Base-by-base conservation (phyloP, 2,329 filamentous ascomycete species). In the Fusarium sp. region DNA sequence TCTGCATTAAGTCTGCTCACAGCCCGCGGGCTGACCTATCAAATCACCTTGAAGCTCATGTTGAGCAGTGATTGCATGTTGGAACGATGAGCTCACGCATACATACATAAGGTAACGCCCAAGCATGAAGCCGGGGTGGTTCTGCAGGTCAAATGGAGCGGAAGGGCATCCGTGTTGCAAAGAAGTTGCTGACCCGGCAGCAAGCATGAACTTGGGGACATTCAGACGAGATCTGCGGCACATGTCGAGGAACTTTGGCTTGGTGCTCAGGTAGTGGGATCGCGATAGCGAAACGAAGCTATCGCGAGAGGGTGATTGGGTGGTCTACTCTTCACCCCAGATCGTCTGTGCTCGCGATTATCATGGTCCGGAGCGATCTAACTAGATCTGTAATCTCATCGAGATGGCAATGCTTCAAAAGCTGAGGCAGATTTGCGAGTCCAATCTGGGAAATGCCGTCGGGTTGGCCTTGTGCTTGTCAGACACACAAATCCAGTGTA, bases 371-470 rank as follows among this genome's bases (percentile, higher is more conserved):
- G 54, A 74, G 30, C 48, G 45, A 57, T 51, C 62, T 62, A 68
- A 54, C 68, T 72, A 54, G 47, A 73, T 75, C 47, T 64, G 68
- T 61, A 58, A 63, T 54, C 41, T 44, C 60, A 74, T 74, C 68
- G 72, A 75, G 72, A 75, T 75, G 68, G 48, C 61, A 44, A 52
- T 60, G 36, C 65, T 36, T 56, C 38, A 44, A 58, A 47, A 44
- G 51, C 20, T 60, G 34, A 63, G 34, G 57, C 34, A 13, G 28
- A 50, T 32, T 44, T 52, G 44, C 39, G 34, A 36, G 45, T 54
- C n/a, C 24, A 44, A 34, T 24, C 28, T 63, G n/a, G 48, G 48
- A 66, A 70, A 63, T 73, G 69, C 55, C 66, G 61, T 38, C 50
- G 47, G 50, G 28, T 67, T 52, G 72, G 73, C 42, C 44, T 56